Evolutionary conservation across 805 yeast genomes (phyloP), one percentile per base, ranked within the genome.

Genomic region (Pichia insulana): DNA sequence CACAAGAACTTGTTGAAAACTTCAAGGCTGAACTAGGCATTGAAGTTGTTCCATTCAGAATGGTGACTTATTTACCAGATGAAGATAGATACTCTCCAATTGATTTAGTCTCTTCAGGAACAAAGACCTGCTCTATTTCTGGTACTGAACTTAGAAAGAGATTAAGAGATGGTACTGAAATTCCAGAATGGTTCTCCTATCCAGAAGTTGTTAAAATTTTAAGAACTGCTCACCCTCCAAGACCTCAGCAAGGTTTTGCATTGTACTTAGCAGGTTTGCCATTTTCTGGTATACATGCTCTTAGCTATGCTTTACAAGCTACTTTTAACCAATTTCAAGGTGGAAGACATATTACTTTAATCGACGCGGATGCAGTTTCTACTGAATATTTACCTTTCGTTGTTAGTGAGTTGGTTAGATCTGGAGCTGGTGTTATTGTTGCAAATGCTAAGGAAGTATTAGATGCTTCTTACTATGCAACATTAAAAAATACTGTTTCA

Each of bases 141-240:
- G 97, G 97, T 56, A 89, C 97, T 27, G 96, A 89, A 67, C 76
- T 90, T 57, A 80, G 97, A 68, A 80, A 81, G 63, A 78, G 90
- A 52, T 76, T 89, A 60, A 80, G 79, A 68, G 83, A 80, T 47
- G 97, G 97, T 45, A 73, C 82, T 34, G 81, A 81, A 48, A 90
- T 89, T 53, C 97, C 97, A 49, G 92, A 78, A 60, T 89, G 97
- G 97, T 89, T 90, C 67, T 86, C 96, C 5, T 89, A 89, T 67
- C 96, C 96, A 3, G 97, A 89, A 64, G 96, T 90, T 41, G 97
- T 90, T 46, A 74, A 76, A 62, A 88, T 90, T 46, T 73, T 89
- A 55, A 81, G 97, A 61, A 90, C 86, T 55, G 77, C 89, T 36
- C 89, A 89, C 63, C 97, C 97, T 43, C 96, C 97, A 50, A 79